Evolutionary conservation across 495 filamentous ascomycete species (phyloP), one percentile per base, ranked within the genome.

Genomic region (Penicillium tannophilum): DNA sequence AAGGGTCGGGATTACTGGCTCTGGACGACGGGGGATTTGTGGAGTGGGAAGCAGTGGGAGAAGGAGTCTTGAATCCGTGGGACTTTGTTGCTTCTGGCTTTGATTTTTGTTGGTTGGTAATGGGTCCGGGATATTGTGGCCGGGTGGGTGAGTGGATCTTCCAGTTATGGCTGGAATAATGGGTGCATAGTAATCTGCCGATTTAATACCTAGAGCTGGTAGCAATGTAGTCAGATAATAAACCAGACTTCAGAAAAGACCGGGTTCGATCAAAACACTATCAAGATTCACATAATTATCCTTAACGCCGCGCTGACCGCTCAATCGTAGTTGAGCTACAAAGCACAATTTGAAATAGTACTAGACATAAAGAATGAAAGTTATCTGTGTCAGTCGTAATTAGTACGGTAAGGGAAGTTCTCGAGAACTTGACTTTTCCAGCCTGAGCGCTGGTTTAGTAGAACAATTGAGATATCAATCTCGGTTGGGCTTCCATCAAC

Each of bases 1-100:
- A 88, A 88, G 67, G 86, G 85, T 28, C 69, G 82, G 57, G 82
- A 88, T 65, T 88, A 87, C 59, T 82, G 83, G 75, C 43, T 82
- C 26, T 77, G 79, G 69, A 81, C 79, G 39, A 79, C 77, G 31
- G 67, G 62, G 9, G 53, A 55, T n/a, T 50, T 78, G 19, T 80
- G 81, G 77, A 82, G 63, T 69, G 82, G 84, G 33, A 78, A 78
- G 54, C 76, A 80, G 55, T 84, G 79, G 77, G 69, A 68, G 20
- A 84, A 84, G 67, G 79, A 65, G 59, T 51, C 36, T 4, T 71
- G 36, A 58, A 9, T 47, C 5, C 23, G 44, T 16, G 14, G n/a
- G 10, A 12, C 14, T 16, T 19, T 51, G 54, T 14, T 47, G 59
- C 54, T 20, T 53, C 10, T 48, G 59, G 54, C 23, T 30, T 43